These are phyloP conservation scores for Ceratocystis colombiana DNA, from an alignment of 2,329 filamentous ascomycete species.

Conservation along the genomic window DNA sequence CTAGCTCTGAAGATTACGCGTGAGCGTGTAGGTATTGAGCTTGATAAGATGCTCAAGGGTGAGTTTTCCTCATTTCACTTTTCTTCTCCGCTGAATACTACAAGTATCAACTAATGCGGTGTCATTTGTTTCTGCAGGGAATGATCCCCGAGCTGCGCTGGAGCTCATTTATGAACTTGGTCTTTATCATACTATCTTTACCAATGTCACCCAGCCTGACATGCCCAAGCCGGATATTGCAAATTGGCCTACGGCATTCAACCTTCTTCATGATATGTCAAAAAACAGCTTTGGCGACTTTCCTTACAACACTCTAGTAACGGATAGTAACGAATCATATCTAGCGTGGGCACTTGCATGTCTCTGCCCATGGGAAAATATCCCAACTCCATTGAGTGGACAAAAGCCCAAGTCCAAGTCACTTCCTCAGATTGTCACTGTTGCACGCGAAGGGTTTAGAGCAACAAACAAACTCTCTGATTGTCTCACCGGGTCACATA, in stretches of 20 bases:
- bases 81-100: not conserved
- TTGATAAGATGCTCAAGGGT: slow-evolving; percentile 86
- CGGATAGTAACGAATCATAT: slow-evolving; percentile 55
- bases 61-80: slow-evolving; percentile 19
- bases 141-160: slow-evolving; percentile 52
- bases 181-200: slow-evolving; percentile 65
- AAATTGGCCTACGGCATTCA: slow-evolving; percentile 55
- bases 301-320: slow-evolving; percentile 47
- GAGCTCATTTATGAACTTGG: slow-evolving; percentile 54
- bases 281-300: slow-evolving; percentile 38
- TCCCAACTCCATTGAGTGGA: slow-evolving; percentile 36
- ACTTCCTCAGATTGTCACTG: slow-evolving; percentile 44
- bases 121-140: slow-evolving; percentile 34
- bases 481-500: slow-evolving; percentile 54
- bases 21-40: slow-evolving; percentile 74
- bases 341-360: slow-evolving; percentile 68
- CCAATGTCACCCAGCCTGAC: slow-evolving; percentile 49
- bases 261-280: slow-evolving; percentile 47
- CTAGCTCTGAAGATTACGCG: slow-evolving; percentile 83
- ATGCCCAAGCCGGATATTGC: slow-evolving; percentile 46
- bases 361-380: slow-evolving; percentile 60
- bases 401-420: slow-evolving; percentile 43
- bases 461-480: slow-evolving; percentile 65
- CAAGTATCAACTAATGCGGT: not conserved
- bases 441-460: slow-evolving; percentile 68